These are phyloP conservation scores for Triangularia verruculosa DNA, from an alignment of 2,329 filamentous ascomycete species.

Conservation along the genomic window DNA sequence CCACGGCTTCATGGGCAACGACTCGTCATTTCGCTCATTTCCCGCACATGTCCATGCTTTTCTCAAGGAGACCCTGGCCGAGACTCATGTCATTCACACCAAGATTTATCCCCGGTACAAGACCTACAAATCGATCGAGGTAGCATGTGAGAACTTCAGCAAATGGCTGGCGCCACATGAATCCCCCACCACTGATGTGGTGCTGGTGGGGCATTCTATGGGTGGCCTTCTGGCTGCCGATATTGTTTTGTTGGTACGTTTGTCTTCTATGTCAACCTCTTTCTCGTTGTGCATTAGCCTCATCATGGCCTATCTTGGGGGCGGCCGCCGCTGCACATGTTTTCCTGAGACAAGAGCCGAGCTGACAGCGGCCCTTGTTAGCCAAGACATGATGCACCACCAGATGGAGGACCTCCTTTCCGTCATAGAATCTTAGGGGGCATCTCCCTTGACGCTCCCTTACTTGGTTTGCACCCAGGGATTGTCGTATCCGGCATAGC, in stretches of 20 bases:
- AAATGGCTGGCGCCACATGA: conserved; percentile 78
- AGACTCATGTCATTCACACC: conserved; percentile 78
- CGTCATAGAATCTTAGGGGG: conserved; percentile 77
- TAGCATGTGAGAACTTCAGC: conserved; percentile 80
- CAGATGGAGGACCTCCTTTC: conserved; percentile 40
- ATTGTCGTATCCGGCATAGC: conserved; percentile 78
- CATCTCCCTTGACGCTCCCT: conserved; percentile 80
- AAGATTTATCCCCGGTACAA: conserved; percentile 83
- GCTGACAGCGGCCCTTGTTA: neutral
- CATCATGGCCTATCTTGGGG: neutral
- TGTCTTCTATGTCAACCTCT: neutral
- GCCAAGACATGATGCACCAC: conserved; percentile 8
- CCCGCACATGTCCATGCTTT: conserved; percentile 82
- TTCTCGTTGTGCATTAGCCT: neutral
- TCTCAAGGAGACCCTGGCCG: conserved; percentile 61
- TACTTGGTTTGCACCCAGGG: conserved; percentile 84
- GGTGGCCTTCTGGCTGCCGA: conserved; percentile 82
- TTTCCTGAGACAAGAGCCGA: neutral
- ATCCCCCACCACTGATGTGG: conserved; percentile 68
- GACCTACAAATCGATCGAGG: conserved; percentile 67
- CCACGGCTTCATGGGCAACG: conserved; percentile 87
- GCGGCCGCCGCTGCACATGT: neutral
- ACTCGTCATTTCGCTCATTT: conserved; percentile 83
- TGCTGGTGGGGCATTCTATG: conserved; percentile 87
- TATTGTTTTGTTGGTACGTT: conserved; percentile 61